Percentiles rank a stretch among this genome's conserved stretches.
phyloP scores from a whole-genome alignment of 495 filamentous ascomycete genomes.

The Daldinia childiae region DNA sequence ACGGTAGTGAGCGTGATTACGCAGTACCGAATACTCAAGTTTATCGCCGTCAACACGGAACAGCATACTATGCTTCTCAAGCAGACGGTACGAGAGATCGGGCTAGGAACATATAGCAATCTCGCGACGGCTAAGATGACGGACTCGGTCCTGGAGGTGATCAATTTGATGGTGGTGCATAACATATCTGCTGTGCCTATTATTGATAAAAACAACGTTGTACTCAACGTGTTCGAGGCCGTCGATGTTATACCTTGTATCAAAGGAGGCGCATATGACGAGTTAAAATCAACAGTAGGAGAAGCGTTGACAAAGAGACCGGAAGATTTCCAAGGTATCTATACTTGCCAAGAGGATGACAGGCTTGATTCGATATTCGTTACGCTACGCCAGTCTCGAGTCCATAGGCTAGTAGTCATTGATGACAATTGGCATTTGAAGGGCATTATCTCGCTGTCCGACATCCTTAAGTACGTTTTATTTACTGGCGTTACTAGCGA shows the following conservation, averaged over 20 bases:
- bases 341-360: conserved; percentile 92
- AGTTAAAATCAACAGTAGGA: conserved; percentile 84
- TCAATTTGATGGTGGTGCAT: conserved; percentile 89
- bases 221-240: conserved; percentile 97
- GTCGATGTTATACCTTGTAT: conserved; percentile 97
- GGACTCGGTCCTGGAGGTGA: conserved; percentile 93
- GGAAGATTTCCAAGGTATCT: conserved; percentile 94
- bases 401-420: conserved; percentile 91
- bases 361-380: conserved; percentile 95
- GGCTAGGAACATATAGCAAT: conserved; percentile 83
- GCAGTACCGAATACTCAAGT: conserved; percentile 97
- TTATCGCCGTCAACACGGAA: conserved; percentile 95
- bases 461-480: conserved; percentile 95
- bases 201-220: conserved; percentile 78
- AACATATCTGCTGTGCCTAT: conserved; percentile 97
- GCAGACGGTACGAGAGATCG: conserved; percentile 86
- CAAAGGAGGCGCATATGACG: conserved; percentile 91
- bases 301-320: conserved; percentile 89
- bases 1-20: conserved; percentile 97
- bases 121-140: conserved; percentile 88
- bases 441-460: conserved; percentile 91
- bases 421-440: conserved; percentile 86
- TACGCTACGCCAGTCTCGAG: conserved; percentile 92
- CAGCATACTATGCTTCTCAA: conserved; percentile 87
- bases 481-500: conserved; percentile 89